Evolutionary conservation across 2,329 filamentous ascomycete species (phyloP).

Genomic region (Fusarium pilosicola): DNA sequence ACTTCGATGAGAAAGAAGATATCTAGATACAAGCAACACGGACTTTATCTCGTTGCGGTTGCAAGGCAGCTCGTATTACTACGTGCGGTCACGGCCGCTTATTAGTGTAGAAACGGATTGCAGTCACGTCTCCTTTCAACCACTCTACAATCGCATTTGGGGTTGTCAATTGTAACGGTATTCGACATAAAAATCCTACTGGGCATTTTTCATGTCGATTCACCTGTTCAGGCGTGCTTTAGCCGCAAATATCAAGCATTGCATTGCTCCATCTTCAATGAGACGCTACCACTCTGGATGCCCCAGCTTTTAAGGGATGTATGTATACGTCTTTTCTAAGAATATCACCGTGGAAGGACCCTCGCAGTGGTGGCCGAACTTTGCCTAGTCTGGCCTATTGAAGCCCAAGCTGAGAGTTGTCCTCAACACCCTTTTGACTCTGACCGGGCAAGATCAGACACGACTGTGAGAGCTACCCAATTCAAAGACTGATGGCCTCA

Average conservation of each 20-base stretch:
- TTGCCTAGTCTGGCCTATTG: slow-evolving; percentile 26
- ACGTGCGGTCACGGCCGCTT: not conserved
- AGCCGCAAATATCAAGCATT: not conserved
- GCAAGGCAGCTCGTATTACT: not conserved
- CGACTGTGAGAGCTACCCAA: slow-evolving; percentile 1
- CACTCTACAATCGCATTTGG: not conserved
- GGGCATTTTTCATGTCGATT: not conserved
- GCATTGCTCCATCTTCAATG: not conserved
- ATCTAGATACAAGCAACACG: not conserved
- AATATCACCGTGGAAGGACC: slow-evolving; percentile 16
- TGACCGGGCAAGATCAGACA: slow-evolving; percentile 1
- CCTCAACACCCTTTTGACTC: not conserved
- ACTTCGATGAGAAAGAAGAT: not conserved
- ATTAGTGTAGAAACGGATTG: not conserved
- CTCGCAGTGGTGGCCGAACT: slow-evolving; percentile 28
- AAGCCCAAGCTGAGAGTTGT: slow-evolving; percentile 18
- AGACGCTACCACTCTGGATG: not conserved
- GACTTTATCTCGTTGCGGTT: not conserved
- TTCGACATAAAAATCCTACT: not conserved
- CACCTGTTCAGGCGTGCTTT: not conserved
- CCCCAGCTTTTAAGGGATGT: not conserved
- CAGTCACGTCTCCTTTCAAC: not conserved
- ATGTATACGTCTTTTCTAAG: slow-evolving; percentile 7
- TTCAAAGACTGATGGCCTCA: slow-evolving; percentile 11
- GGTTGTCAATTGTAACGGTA: not conserved